These are phyloP conservation scores for Eucalyptus regnans DNA, from an alignment of 345 rosid genomes.

Conservation along the genomic window DNA sequence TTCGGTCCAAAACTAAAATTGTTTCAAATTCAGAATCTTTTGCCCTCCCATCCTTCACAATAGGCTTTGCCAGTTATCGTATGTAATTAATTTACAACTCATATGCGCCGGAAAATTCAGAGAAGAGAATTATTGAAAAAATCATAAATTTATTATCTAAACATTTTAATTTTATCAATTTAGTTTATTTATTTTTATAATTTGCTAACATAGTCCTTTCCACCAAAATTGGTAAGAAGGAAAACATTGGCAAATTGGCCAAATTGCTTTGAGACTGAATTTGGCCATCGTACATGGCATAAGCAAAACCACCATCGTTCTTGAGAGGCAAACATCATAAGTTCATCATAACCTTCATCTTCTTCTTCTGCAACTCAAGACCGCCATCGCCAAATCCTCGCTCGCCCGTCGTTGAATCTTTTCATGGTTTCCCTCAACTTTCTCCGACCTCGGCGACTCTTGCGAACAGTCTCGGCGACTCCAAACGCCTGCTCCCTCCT, in stretches of 20 bases:
- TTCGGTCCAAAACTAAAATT: fast-evolving
- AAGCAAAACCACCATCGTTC: too few relatives aligned
- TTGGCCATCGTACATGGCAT: too few relatives aligned
- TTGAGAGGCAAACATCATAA: background rate
- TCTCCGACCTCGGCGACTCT: background rate
- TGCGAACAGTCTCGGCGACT: fast-evolving
- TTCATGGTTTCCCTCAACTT: background rate
- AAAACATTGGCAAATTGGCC: too few relatives aligned
- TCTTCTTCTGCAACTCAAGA: too few relatives aligned
- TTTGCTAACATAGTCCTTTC: fast-evolving
- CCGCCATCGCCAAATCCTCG: too few relatives aligned
- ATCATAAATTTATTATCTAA: fast-evolving
- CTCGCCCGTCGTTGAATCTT: fast-evolving
- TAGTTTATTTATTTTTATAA: too few relatives aligned
- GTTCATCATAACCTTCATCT: background rate
- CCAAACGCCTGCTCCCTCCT: fast-evolving
- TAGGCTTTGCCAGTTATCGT: fast-evolving
- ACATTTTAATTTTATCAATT: fast-evolving
- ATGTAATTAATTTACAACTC: too few relatives aligned
- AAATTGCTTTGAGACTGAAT: fast-evolving
- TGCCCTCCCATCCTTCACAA: background rate
- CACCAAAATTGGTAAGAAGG: too few relatives aligned
- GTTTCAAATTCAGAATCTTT: fast-evolving
- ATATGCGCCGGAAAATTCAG: fast-evolving
- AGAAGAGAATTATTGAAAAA: fast-evolving